phyloP scores from a whole-genome alignment of 768 basidiomycete genomes.

The Naganishia antarctica region DNA sequence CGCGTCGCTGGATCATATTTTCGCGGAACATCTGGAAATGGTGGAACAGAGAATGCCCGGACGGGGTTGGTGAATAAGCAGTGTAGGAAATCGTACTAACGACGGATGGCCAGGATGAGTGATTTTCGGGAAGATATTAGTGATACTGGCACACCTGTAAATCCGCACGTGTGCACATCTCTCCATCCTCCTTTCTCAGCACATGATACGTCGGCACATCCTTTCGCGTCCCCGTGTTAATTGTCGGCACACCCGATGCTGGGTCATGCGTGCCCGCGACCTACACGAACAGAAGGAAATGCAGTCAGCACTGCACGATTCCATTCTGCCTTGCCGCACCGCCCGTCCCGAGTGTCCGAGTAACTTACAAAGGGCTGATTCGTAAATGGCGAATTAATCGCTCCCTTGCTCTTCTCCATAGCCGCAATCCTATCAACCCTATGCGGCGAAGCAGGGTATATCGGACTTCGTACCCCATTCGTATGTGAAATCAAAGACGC shows the following conservation, averaged over 20 bases:
- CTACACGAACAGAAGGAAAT: background rate
- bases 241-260: background rate
- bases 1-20: constrained; percentile 31
- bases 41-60: constrained; percentile 60
- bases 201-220: constrained; percentile 30
- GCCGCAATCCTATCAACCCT: background rate
- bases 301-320: no score
- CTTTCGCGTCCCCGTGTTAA: constrained; percentile 19
- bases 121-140: constrained; percentile 37
- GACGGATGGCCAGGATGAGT: no score
- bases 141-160: constrained; percentile 21
- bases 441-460: background rate
- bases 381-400: constrained; percentile 6
- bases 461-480: no score
- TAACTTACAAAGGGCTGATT: constrained; percentile 15
- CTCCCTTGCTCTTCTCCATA: background rate
- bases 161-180: constrained; percentile 28
- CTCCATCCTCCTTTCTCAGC: constrained; percentile 31
- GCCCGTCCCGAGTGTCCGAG: no score
- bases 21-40: constrained; percentile 48
- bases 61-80: constrained; percentile 69
- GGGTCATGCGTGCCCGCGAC: background rate
- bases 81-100: constrained; percentile 74
- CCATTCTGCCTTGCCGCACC: no score
- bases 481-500: no score